A percentile compares a stretch with the other conserved stretches of the same genome.
phyloP scores from a whole-genome alignment of 2,329 filamentous ascomycete genomes.

The Ophiostoma sp. region DNA sequence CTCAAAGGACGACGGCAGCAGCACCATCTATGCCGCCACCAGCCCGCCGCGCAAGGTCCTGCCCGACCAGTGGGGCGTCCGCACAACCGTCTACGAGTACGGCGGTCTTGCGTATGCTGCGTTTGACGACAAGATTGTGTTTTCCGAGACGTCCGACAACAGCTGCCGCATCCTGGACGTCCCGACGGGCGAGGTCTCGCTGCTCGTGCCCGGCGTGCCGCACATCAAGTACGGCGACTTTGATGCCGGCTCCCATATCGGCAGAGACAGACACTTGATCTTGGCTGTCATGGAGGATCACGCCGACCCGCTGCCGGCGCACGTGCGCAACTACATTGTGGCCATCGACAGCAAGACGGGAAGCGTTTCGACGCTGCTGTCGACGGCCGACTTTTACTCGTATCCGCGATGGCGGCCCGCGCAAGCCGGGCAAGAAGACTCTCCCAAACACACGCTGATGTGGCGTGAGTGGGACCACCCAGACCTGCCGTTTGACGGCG shows the following conservation, averaged over 20 bases:
- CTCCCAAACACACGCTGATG: slow-evolving; percentile 34
- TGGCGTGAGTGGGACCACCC: slow-evolving; percentile 49
- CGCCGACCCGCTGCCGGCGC: slow-evolving; percentile 32
- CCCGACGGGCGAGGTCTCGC: slow-evolving; percentile 33
- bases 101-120: slow-evolving; percentile 45
- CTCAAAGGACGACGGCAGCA: slow-evolving; percentile 38
- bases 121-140: slow-evolving; percentile 37
- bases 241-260: slow-evolving; percentile 30
- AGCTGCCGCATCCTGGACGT: slow-evolving; percentile 42
- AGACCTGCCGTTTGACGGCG: slow-evolving; percentile 19
- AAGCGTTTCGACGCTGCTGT: slow-evolving; percentile 31
- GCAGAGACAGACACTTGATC: slow-evolving; percentile 35
- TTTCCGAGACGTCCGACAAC: slow-evolving; percentile 41
- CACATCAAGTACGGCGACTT: slow-evolving; percentile 45
- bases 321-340: slow-evolving; percentile 31
- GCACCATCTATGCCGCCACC: slow-evolving; percentile 38
- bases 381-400: not conserved
- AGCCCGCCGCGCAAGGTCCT: slow-evolving; percentile 36
- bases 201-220: slow-evolving; percentile 33
- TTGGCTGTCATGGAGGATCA: slow-evolving; percentile 52
- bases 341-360: slow-evolving; percentile 41
- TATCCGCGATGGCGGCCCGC: slow-evolving; percentile 31
- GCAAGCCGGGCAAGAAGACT: slow-evolving; percentile 34
- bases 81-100: slow-evolving; percentile 49
- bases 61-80: slow-evolving; percentile 40